These are phyloP conservation scores for Ceratopteris richardii DNA, from an alignment of 75 land plant species.

Conservation along the genomic window DNA sequence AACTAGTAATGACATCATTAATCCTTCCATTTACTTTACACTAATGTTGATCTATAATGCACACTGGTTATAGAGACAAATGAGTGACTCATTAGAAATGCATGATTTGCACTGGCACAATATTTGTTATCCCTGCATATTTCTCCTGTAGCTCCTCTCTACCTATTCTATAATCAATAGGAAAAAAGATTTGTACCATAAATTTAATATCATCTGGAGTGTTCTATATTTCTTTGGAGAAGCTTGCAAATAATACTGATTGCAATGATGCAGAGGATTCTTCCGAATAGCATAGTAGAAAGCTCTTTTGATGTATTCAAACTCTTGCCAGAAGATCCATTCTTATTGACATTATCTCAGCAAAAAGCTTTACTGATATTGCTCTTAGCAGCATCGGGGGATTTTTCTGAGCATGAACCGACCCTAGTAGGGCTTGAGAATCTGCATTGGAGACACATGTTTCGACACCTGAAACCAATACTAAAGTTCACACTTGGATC, in stretches of 20 bases:
- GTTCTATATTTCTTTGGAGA: too few species aligned
- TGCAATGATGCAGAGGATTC: slow-evolving; percentile 40
- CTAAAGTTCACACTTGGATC: slow-evolving; percentile 47
- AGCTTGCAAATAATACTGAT: too few species aligned
- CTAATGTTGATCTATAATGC: too few species aligned
- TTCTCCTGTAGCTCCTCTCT: too few species aligned
- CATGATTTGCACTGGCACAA: too few species aligned
- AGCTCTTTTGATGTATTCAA: slow-evolving; percentile 75
- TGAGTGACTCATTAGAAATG: too few species aligned
- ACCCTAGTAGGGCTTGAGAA: slow-evolving; percentile 9
- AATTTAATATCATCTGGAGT: not conserved
- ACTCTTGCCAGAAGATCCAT: slow-evolving; percentile 45
- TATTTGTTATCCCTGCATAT: too few species aligned
- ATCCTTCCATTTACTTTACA: too few species aligned
- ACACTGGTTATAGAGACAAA: too few species aligned
- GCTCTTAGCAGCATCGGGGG: slow-evolving; percentile 41
- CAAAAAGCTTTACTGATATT: slow-evolving; percentile 56
- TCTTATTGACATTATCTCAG: slow-evolving; percentile 30
- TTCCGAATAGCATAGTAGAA: slow-evolving; percentile 51
- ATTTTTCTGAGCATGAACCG: not conserved
- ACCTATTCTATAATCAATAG: too few species aligned
- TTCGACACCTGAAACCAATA: slow-evolving; percentile 54
- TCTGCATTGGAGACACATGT: slow-evolving; percentile 17
- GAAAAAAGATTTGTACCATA: not conserved
- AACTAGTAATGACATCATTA: too few species aligned